Evolutionary conservation across 805 yeast species (phyloP), one percentile per base, ranked within the genome.

Genomic region (Starmerella floricola): DNA sequence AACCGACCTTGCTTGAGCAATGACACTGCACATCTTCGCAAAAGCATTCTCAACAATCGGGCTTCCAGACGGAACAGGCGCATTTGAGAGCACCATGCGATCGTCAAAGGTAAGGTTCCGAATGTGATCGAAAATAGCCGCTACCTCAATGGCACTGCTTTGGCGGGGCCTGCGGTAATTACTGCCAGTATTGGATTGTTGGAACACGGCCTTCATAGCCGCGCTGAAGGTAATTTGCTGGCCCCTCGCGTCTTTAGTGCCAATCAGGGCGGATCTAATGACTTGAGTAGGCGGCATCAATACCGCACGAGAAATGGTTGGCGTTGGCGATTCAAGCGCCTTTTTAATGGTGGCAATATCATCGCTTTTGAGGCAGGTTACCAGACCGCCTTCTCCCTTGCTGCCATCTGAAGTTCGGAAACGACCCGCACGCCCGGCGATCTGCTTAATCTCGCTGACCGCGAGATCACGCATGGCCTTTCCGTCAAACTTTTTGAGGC

Each of bases 381-480:
- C 57, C 15, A 42, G 31, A 1, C 57, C 57, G 15, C 27, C 41
- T n/a, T 42, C 53, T 21, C 53, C 51, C 41, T 69, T 68, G 17
- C 67, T 62, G 4, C 77, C 67, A 0, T 77, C 76, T 1, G 69
- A 63, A 3, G 63, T 64, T 44, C 67, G 71, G 53, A 65, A 91
- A 47, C 98, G 64, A 1, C 98, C 98, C 0, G 98, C 98, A 48
- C 98, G 68, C 1, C 98, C 98, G 3, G 91, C 96, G 47, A 91
- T 88, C 59, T 91, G 98, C 58, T 86, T 87, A 23, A 79, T 71
- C 42, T 78, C 76, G 0, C 95, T 79, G 3, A 71, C 62, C 0
- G 80, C 65, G 24, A 91, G 59, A 1, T 57, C 57, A 4, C 45
- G 36, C 8, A 60, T 61, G 13, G 59, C 61, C 12, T 54, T 56